Conservation (phyloP, 169 alveolate species). For the Pseudocohnilembus persalinus region DNA sequence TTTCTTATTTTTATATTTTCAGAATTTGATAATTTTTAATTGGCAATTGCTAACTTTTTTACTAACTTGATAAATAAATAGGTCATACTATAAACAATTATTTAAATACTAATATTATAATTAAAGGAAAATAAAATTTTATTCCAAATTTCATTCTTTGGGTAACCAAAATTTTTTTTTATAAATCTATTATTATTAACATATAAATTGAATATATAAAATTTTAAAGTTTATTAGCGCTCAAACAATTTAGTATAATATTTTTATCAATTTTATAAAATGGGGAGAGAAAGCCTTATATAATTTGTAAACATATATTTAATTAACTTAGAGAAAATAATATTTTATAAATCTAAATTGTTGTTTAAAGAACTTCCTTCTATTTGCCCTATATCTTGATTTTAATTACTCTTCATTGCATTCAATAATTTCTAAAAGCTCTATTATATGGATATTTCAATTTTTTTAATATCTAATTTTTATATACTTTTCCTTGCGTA, state of each 20-base stretch:
- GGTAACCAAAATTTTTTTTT: not conserved
- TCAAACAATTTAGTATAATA: no score
- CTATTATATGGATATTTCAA: not conserved
- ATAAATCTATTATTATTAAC: not conserved
- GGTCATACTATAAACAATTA: no score
- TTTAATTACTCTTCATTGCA: not conserved
- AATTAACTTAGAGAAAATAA: slow-evolving; percentile 23
- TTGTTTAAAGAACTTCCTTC: slow-evolving; percentile 3
- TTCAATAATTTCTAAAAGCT: not conserved
- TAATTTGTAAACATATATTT: slow-evolving; percentile 25
- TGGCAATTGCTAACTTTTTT: no score
- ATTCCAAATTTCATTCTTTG: no score
- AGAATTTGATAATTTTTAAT: no score
- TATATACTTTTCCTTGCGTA: not conserved
- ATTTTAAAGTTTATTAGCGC: not conserved
- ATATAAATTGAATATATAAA: no score
- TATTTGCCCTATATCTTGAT: no score
- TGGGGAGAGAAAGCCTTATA: slow-evolving; percentile 20
- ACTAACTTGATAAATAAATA: no score
- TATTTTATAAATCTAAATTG: slow-evolving; percentile 7
- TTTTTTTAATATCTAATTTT: slow-evolving; percentile 5
- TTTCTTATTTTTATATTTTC: no score
- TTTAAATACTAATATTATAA: no score
- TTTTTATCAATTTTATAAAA: no score
- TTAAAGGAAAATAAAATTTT: no score